Evolutionary conservation across 2,329 filamentous ascomycete species (phyloP).

Genomic region (Colletotrichum limetticola): DNA sequence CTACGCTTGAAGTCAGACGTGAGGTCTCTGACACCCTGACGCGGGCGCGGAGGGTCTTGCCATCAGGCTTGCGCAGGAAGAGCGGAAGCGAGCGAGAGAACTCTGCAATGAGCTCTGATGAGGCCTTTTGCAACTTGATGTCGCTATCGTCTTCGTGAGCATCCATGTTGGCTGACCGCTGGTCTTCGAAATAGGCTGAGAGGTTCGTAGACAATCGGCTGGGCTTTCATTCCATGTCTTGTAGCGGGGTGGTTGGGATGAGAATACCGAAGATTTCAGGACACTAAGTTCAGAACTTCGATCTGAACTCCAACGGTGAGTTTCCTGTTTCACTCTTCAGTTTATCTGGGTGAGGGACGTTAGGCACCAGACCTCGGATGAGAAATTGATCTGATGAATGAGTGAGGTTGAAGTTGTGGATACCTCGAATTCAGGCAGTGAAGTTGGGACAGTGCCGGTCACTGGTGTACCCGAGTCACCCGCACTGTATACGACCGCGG

Average conservation of each 20-base stretch:
- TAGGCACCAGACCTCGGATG: neutral
- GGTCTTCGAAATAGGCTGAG: neutral
- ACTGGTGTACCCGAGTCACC: too few species aligned
- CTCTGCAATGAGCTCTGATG: slow-evolving; percentile 67
- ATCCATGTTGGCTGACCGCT: slow-evolving; percentile 59
- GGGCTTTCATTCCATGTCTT: neutral
- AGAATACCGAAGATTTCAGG: neutral
- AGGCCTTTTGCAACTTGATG: slow-evolving; percentile 70
- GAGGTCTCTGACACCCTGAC: slow-evolving; percentile 62
- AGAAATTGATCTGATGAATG: neutral
- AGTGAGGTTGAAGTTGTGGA: slow-evolving; percentile 1
- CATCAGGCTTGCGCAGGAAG: slow-evolving; percentile 64
- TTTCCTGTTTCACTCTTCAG: neutral
- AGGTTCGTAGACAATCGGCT: neutral
- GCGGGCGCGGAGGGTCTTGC: slow-evolving; percentile 57
- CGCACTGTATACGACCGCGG: too few species aligned
- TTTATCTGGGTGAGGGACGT: neutral
- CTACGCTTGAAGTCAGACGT: slow-evolving; percentile 59
- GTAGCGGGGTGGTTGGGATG: neutral
- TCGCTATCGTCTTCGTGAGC: slow-evolving; percentile 69
- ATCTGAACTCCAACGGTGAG: too few species aligned
- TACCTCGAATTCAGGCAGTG: neutral
- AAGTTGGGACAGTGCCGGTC: neutral
- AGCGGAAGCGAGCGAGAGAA: slow-evolving; percentile 63
- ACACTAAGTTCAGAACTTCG: too few species aligned